phyloP scores from a whole-genome alignment of 2,329 filamentous ascomycete genomes.

The Pseudogymnoascus sp. region DNA sequence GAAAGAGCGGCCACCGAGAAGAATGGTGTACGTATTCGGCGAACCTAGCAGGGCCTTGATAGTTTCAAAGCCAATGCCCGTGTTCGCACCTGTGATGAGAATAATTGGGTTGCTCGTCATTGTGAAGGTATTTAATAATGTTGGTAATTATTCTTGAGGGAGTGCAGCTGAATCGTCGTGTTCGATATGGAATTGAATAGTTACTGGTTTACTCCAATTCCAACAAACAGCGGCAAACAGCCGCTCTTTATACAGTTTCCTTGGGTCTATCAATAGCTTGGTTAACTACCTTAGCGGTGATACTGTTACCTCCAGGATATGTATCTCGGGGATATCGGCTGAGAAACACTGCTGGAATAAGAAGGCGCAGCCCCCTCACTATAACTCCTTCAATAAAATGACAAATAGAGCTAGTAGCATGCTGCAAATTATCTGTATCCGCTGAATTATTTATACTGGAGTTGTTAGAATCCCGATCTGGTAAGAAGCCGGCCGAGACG shows the following conservation, averaged over 20 bases:
- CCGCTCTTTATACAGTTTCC: background rate
- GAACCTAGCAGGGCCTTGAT: slow-evolving; percentile 19
- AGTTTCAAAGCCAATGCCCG: slow-evolving; percentile 33
- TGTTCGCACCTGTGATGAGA: slow-evolving; percentile 35
- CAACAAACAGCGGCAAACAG: background rate
- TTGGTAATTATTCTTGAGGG: background rate
- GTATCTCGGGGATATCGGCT: background rate
- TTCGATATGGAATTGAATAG: background rate
- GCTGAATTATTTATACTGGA: background rate
- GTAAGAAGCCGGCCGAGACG: background rate
- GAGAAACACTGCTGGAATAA: background rate
- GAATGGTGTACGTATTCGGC: slow-evolving; percentile 26
- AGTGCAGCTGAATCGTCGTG: background rate
- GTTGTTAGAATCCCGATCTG: background rate
- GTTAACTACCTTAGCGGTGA: background rate
- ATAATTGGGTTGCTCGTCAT: slow-evolving; percentile 12
- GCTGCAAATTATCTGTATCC: background rate
- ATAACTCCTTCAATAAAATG: background rate
- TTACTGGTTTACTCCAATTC: background rate
- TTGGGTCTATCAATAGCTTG: background rate
- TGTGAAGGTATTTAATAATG: background rate
- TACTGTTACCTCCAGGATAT: background rate
- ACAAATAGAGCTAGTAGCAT: background rate
- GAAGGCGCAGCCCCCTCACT: background rate
- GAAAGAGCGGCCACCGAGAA: slow-evolving; percentile 34